Conservation (phyloP, 1,284 basidiomycete genomes). For the Apiotrichum veenhuisii region DNA sequence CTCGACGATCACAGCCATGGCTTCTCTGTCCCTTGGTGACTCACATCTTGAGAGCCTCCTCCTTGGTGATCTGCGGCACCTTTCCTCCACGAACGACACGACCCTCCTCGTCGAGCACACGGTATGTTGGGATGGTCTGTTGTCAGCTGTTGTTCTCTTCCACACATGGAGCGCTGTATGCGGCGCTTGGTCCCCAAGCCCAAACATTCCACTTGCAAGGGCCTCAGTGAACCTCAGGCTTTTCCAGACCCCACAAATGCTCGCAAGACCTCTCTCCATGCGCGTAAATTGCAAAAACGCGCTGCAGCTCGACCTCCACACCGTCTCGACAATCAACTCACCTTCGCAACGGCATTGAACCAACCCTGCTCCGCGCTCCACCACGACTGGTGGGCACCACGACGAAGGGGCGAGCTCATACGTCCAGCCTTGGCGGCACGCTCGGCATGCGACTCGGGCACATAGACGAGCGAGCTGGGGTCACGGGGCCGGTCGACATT, state of each 20-base stretch:
- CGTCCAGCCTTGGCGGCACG: constrained; percentile 29
- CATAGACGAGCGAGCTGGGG: constrained; percentile 31
- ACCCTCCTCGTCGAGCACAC: constrained; percentile 73
- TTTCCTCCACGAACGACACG: constrained; percentile 66
- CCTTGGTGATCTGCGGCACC: constrained; percentile 68
- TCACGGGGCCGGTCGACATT: constrained; percentile 9
- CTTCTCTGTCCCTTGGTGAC: constrained; percentile 31
- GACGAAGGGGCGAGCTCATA: constrained; percentile 39
- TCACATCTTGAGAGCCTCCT: constrained; percentile 66
- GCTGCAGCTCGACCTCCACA: background rate
- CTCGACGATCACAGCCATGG: background rate
- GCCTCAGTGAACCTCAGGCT: too few species aligned
- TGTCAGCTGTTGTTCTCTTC: constrained; percentile 37
- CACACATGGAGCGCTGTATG: too few species aligned
- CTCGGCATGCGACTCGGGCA: constrained; percentile 36
- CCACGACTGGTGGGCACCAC: constrained; percentile 48
- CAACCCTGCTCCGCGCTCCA: constrained; percentile 44
- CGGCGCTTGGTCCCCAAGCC: too few species aligned
- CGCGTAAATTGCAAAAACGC: too few species aligned
- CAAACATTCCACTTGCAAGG: too few species aligned
- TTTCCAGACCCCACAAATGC: too few species aligned
- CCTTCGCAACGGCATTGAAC: constrained; percentile 48
- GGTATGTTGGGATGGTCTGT: constrained; percentile 65
- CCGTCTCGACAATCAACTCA: constrained; percentile 10
- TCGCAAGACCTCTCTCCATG: too few species aligned